Evolutionary conservation across 805 yeast genomes (phyloP).

Genomic region (Wickerhamomyces queroliae): DNA sequence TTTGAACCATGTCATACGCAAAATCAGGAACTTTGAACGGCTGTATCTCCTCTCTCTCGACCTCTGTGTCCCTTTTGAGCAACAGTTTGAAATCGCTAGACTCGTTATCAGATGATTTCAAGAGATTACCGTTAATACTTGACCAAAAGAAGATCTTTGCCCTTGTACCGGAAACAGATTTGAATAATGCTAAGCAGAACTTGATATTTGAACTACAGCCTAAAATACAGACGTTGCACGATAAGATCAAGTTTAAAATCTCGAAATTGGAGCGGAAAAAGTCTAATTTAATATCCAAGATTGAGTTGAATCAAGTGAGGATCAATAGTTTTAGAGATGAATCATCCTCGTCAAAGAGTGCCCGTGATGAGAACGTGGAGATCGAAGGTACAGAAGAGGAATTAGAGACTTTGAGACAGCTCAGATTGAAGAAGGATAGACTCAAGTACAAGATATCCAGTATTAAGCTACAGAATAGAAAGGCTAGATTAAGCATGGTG

Average conservation of each 20-base stretch:
- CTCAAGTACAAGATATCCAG: constrained; percentile 33
- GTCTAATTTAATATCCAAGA: constrained; percentile 28
- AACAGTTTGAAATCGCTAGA: constrained; percentile 28
- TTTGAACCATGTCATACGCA: constrained; percentile 11
- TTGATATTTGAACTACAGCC: constrained; percentile 36
- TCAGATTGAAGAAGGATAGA: constrained; percentile 38
- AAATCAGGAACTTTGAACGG: constrained; percentile 16
- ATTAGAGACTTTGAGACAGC: constrained; percentile 30
- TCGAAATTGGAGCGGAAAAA: constrained; percentile 28
- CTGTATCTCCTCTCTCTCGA: constrained; percentile 28
- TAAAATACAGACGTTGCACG: constrained; percentile 28
- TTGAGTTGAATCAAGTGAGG: constrained; percentile 35
- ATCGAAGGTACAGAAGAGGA: constrained; percentile 28
- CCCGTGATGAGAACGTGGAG: constrained; percentile 12
- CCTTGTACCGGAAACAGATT: constrained; percentile 42
- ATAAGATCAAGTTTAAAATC: constrained; percentile 28
- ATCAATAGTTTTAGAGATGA: constrained; percentile 24
- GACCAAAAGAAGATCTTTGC: constrained; percentile 42
- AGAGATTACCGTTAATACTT: constrained; percentile 34
- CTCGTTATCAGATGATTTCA: constrained; percentile 31
- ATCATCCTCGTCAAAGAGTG: constrained; percentile 3
- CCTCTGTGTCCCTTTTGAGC: constrained; percentile 28
- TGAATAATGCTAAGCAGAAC: constrained; percentile 32
- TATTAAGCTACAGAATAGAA: constrained; percentile 21
- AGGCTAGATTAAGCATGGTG: constrained; percentile 20